Percentiles rank a stretch among this genome's conserved stretches.
Evolutionary conservation across 176 grass and related monocot genomes (phyloP).

Genomic region (Thalia dealbata): DNA sequence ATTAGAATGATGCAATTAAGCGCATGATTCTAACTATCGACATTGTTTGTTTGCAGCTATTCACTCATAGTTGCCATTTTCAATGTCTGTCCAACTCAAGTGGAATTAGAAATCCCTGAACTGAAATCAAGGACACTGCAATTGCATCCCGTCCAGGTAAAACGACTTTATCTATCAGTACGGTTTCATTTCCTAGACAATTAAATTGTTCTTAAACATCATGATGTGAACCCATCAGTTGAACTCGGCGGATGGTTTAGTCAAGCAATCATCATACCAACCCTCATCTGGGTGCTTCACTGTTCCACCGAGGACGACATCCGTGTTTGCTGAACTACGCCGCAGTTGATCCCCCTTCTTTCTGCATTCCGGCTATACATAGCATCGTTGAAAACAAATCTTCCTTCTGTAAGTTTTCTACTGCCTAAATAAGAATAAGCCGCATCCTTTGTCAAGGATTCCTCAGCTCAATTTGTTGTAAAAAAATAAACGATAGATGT

Average conservation of each 20-base stretch:
- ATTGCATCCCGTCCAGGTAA: slow-evolving; percentile 81
- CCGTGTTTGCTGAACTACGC: slow-evolving; percentile 49
- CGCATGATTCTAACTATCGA: neutral
- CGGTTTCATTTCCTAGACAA: neutral
- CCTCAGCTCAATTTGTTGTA: no score
- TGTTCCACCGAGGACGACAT: slow-evolving; percentile 45
- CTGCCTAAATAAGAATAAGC: no score
- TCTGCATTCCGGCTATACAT: neutral
- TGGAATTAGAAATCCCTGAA: slow-evolving; percentile 43
- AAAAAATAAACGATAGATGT: no score
- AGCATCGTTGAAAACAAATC: neutral
- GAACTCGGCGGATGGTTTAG: slow-evolving; percentile 49
- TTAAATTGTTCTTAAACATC: slow-evolving; percentile 1
- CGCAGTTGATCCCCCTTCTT: neutral
- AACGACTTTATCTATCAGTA: no score
- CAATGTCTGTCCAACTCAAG: slow-evolving; percentile 51
- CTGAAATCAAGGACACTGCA: slow-evolving; percentile 40
- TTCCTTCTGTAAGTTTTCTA: neutral
- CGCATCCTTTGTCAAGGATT: no score
- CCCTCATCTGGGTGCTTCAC: slow-evolving; percentile 31
- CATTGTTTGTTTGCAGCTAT: slow-evolving; percentile 35
- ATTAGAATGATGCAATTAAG: neutral
- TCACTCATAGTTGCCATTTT: slow-evolving; percentile 52
- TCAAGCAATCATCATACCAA: slow-evolving; percentile 38
- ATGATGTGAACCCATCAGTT: slow-evolving; percentile 16